These are phyloP conservation scores for Rhizopogon vinicolor DNA, from an alignment of 768 basidiomycete genomes.

Conservation along the genomic window DNA sequence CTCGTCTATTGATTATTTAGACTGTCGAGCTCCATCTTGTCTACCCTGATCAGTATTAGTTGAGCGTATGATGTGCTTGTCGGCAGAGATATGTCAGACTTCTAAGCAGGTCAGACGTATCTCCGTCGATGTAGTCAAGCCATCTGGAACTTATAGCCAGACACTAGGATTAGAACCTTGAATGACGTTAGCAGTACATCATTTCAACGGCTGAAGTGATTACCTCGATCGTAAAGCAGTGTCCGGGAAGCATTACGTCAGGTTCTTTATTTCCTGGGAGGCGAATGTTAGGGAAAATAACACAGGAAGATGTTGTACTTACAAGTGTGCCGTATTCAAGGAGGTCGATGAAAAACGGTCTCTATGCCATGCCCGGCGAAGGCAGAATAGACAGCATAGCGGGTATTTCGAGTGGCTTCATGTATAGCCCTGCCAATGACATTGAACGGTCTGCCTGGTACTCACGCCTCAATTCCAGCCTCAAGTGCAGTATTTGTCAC, in stretches of 20 bases:
- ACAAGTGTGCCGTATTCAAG: constrained; percentile 83
- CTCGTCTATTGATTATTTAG: constrained; percentile 70
- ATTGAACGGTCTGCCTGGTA: constrained; percentile 60
- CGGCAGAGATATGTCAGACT: constrained; percentile 22
- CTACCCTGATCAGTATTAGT: constrained; percentile 66
- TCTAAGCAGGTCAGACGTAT: constrained; percentile 31
- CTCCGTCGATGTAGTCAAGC: constrained; percentile 90
- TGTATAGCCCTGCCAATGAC: constrained; percentile 72
- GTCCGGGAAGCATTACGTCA: constrained; percentile 75
- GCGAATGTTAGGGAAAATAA: not conserved
- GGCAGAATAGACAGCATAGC: constrained; percentile 61
- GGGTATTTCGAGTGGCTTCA: constrained; percentile 30
- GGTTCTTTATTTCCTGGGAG: constrained; percentile 74
- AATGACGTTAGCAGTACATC: constrained; percentile 37
- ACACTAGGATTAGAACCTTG: constrained; percentile 66
- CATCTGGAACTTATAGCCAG: constrained; percentile 78
- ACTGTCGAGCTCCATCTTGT: constrained; percentile 64
- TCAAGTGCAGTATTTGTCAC: no score
- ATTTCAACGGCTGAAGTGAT: not conserved
- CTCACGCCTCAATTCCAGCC: no score
- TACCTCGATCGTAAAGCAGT: constrained; percentile 93
- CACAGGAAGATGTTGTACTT: constrained; percentile 17
- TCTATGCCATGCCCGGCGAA: constrained; percentile 91
- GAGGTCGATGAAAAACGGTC: constrained; percentile 69
- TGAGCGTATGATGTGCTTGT: constrained; percentile 64